phyloP scores from a whole-genome alignment of 331 rosid genomes.

The Saraca asoca region DNA sequence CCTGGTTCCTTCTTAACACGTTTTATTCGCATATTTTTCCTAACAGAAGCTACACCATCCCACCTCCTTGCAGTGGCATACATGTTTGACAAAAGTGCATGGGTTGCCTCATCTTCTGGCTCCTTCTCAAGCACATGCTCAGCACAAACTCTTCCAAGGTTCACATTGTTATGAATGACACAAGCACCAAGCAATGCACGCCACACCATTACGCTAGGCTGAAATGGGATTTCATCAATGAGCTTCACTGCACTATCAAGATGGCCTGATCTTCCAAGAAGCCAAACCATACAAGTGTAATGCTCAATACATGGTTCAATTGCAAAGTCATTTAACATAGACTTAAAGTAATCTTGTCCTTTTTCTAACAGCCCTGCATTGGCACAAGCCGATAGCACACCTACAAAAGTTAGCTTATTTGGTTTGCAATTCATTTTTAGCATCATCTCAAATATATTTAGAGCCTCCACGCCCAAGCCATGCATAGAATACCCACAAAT shows the following conservation, averaged over 20 bases:
- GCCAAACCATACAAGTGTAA: conserved; percentile 49
- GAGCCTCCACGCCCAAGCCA: conserved; percentile 45
- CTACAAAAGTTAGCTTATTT: conserved; percentile 43
- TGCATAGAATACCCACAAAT: conserved; percentile 47
- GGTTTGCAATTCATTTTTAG: conserved; percentile 35
- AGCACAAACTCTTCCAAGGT: conserved; percentile 14
- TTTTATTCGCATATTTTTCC: conserved; percentile 5
- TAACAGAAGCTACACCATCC: conserved; percentile 18
- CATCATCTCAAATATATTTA: conserved; percentile 43
- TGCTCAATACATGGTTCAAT: conserved; percentile 45
- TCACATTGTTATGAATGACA: conserved; percentile 11
- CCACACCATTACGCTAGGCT: conserved; percentile 31
- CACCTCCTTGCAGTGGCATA: conserved; percentile 21
- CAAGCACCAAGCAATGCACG: conserved; percentile 35
- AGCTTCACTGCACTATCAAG: conserved; percentile 28
- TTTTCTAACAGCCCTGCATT: conserved; percentile 42
- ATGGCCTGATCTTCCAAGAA: conserved; percentile 45
- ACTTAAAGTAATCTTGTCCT: conserved; percentile 39
- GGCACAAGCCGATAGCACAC: conserved; percentile 48
- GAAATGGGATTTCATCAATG: conserved; percentile 30
- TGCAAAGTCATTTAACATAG: conserved; percentile 36
- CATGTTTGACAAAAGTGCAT: conserved; percentile 16
- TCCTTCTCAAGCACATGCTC: conserved; percentile 27
- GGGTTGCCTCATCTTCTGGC: conserved; percentile 22
- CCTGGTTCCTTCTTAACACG: conserved; percentile 21